Conservation (phyloP, 768 basidiomycete species). For the Hortiboletus flavorubellus region DNA sequence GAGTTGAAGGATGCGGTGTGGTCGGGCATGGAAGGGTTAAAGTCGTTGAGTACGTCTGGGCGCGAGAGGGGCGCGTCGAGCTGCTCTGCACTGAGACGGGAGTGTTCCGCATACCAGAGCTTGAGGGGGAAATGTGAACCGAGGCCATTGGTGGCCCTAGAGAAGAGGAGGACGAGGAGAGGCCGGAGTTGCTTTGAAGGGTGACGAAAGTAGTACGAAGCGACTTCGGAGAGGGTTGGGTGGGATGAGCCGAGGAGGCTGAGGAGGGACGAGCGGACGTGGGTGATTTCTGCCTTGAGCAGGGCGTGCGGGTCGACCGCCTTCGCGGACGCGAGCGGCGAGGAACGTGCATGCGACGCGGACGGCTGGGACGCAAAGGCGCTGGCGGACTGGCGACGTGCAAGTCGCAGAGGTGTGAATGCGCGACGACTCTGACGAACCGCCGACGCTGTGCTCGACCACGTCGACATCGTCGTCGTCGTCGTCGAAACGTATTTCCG, state of each 20-base stretch:
- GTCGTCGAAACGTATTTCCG: too few relatives aligned
- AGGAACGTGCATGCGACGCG: constrained; percentile 3
- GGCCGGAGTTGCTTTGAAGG: constrained; percentile 91
- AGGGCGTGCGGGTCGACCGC: constrained; percentile 62
- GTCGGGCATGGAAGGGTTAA: constrained; percentile 85
- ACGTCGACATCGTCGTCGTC: too few relatives aligned
- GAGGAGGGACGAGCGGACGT: constrained; percentile 69
- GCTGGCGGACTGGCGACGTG: constrained; percentile 35
- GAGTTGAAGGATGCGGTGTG: constrained; percentile 64
- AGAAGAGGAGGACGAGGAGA: constrained; percentile 82
- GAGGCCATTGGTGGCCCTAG: constrained; percentile 91
- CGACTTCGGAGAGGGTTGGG: constrained; percentile 81
- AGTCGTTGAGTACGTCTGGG: constrained; percentile 84
- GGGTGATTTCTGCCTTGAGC: constrained; percentile 68
- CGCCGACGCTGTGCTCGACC: too few relatives aligned
- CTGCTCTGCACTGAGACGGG: constrained; percentile 51
- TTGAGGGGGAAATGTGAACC: constrained; percentile 62
- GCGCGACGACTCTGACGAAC: too few relatives aligned
- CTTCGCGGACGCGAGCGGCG: constrained; percentile 18
- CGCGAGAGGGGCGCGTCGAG: constrained; percentile 78
- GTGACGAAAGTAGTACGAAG: constrained; percentile 88
- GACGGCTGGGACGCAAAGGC: constrained; percentile 36
- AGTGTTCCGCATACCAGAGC: constrained; percentile 58
- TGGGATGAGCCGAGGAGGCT: constrained; percentile 84
- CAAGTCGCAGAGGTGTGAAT: neutral